Base-by-base conservation (phyloP, 352 stramenopile genomes). In the Pythium myriotylum region DNA sequence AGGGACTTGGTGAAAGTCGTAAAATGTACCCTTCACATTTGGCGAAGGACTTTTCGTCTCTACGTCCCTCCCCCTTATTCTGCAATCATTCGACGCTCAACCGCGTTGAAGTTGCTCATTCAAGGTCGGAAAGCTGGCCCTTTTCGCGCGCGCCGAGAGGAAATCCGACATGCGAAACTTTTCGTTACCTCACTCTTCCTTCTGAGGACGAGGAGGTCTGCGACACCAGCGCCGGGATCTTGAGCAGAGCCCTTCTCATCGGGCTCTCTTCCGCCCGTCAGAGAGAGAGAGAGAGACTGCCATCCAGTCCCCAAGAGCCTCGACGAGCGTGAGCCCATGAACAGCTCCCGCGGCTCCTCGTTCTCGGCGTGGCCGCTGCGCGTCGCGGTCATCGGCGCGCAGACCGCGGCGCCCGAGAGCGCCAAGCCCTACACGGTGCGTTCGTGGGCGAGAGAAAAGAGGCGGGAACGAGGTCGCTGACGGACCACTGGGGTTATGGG, bases 331-430 rank as follows among this genome's bases (percentile, higher is more conserved):
- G 5, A 10, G 29, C 5, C 29, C 29, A 43, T 20, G 13, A 20
- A 4, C 37, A 43, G 17, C 37, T 6, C 37, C 5, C 8, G 17
- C 5, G 37, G 37, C 37, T 20, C 37, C 23, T 60, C 53, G 17
- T 4, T 26, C 0, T 26, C 37, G 2, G 17, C 48, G 26, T 12
- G 17, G 12, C 46, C 81, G 19, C 68, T 91, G 22, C 79, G 79
- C 29, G 69, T 91, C 39, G 67, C 77, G n/a, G 79, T 92, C 26
- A 85, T 92, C 53, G 84, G 84, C 54, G 70, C 79, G 19, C 70
- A 92, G 71, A 88, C 74, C 16, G 54, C 69, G 24, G 54, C 61
- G 12, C 52, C 72, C 8, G 73, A 74, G 56, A 67, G 63, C 17
- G 43, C 67, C 0, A 16, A 68, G n/a, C 72, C 81, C 12, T 88